phyloP scores from a whole-genome alignment of 169 alveolate genomes.

The Eimeria tenella region DNA sequence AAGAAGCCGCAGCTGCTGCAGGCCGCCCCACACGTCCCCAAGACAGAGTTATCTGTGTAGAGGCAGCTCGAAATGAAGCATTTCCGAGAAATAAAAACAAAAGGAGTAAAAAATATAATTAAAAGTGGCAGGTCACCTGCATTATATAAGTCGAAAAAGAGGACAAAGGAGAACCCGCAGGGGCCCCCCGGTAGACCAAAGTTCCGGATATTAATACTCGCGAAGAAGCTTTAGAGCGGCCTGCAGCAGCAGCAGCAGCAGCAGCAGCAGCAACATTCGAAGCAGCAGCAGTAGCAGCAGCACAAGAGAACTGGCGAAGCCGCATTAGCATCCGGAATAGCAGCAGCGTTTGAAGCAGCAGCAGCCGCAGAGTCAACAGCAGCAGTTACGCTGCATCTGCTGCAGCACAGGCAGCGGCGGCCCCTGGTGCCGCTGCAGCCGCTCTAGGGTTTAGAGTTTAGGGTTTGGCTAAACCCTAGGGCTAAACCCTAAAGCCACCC shows the following conservation, averaged over 20 bases:
- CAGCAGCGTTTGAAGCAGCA: neutral
- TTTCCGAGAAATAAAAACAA: too few relatives aligned
- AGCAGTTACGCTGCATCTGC: neutral
- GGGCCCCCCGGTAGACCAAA: constrained; percentile 40
- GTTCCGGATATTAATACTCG: constrained; percentile 35
- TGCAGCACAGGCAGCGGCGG: constrained; percentile 26
- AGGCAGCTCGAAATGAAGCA: too few relatives aligned
- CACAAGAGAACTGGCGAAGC: too few relatives aligned
- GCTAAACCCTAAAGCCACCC: neutral
- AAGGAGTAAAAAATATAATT: too few relatives aligned
- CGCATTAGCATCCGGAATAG: neutral
- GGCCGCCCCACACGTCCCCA: too few relatives aligned
- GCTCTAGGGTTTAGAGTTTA: too few relatives aligned
- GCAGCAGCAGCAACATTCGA: neutral
- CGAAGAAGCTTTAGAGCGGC: constrained; percentile 58
- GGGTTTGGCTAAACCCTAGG: neutral
- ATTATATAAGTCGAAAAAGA: constrained; percentile 34
- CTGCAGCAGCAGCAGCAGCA: constrained; percentile 57
- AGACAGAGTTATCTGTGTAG: too few relatives aligned
- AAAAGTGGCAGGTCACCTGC: constrained; percentile 31
- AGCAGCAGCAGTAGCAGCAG: neutral
- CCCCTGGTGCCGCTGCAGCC: constrained; percentile 8
- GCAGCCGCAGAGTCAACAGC: neutral
- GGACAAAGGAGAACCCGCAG: constrained; percentile 53
- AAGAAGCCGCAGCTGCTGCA: too few relatives aligned